Evolutionary conservation across 257 asterid genomes (phyloP).

Genomic region (Eustoma russellianum): DNA sequence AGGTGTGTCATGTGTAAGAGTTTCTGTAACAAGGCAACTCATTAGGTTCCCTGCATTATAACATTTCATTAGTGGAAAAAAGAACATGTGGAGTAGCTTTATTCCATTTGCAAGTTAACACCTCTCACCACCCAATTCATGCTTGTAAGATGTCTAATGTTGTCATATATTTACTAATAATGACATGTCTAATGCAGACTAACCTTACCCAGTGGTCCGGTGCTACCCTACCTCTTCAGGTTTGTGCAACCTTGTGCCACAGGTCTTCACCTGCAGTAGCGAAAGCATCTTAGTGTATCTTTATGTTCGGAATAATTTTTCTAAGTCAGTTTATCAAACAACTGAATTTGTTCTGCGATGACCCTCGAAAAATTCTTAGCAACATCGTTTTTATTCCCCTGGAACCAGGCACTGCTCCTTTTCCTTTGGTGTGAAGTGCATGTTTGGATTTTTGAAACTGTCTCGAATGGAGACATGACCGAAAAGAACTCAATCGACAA

Average conservation of each 20-base stretch:
- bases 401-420: too few relatives aligned
- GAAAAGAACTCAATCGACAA: too few relatives aligned
- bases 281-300: not conserved
- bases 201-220: slow-evolving; percentile 99
- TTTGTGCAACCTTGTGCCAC: slow-evolving; percentile 13
- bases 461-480: too few relatives aligned
- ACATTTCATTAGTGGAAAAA: too few relatives aligned
- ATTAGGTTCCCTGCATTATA: not conserved
- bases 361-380: too few relatives aligned
- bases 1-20: slow-evolving; percentile 33
- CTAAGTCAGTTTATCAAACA: not conserved
- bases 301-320: not conserved
- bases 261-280: not conserved
- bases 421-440: too few relatives aligned
- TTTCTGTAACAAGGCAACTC: not conserved
- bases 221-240: slow-evolving; percentile 99
- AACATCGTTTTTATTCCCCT: too few relatives aligned
- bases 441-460: too few relatives aligned
- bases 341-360: not conserved
- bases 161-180: not conserved
- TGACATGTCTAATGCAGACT: slow-evolving; percentile 43
- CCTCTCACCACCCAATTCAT: not conserved
- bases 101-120: not conserved
- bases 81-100: not conserved
- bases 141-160: not conserved